These are phyloP conservation scores for Phalaenopsis equestris DNA, from an alignment of 106 monocot species.

Conservation along the genomic window DNA sequence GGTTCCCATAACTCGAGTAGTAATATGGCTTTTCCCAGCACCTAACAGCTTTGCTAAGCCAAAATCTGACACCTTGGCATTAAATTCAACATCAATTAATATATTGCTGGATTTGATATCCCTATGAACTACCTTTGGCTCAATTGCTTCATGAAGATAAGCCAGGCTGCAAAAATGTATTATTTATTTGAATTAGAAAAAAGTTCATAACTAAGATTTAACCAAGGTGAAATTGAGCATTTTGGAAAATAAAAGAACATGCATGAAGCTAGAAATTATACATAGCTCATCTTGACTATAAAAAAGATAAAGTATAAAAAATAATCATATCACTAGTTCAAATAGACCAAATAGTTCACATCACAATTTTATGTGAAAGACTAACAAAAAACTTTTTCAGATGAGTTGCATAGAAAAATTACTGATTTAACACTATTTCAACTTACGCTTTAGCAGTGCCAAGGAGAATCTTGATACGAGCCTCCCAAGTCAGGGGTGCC, in stretches of 20 bases:
- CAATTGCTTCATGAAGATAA: conserved; percentile 67
- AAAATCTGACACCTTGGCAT: conserved; percentile 70
- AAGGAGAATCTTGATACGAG: conserved; percentile 56
- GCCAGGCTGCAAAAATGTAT: conserved; percentile 35
- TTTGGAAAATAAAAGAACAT: not conserved
- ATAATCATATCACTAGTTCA: not conserved
- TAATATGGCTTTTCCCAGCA: conserved; percentile 57
- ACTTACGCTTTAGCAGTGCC: conserved; percentile 75
- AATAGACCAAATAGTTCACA: not conserved
- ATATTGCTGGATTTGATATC: conserved; percentile 75
- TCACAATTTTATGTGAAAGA: not conserved
- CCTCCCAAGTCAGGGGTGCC: conserved; percentile 63
- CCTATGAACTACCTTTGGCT: conserved; percentile 69
- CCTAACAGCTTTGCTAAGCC: conserved; percentile 66
- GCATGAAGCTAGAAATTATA: not conserved
- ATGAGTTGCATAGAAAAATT: not conserved
- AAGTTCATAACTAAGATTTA: not conserved
- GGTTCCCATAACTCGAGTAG: conserved; percentile 69
- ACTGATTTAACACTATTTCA: conserved; percentile 1
- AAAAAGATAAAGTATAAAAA: not conserved
- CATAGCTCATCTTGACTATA: not conserved
- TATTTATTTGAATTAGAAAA: conserved; percentile 2
- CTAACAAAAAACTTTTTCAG: not conserved
- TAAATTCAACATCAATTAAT: conserved; percentile 53
- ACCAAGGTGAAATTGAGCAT: not conserved